Evolutionary conservation across 2,329 filamentous ascomycete genomes (phyloP).

Genomic region (Pseudophaeomoniella oleicola): DNA sequence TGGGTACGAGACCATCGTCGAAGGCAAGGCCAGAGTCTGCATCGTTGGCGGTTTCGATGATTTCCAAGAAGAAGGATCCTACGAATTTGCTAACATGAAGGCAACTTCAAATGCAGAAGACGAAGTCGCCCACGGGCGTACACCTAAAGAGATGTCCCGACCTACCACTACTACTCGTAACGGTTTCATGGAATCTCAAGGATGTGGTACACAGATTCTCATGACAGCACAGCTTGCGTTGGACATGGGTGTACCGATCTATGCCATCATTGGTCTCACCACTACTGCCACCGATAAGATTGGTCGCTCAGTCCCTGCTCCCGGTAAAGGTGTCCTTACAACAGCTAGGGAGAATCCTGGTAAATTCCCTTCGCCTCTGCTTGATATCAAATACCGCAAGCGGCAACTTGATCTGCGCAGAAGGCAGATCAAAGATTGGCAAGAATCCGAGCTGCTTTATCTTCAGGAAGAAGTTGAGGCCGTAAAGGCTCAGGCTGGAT

Average conservation of each 20-base stretch:
- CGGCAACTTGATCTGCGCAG: constrained; percentile 88
- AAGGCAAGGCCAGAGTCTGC: constrained; percentile 94
- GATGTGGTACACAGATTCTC: constrained; percentile 94
- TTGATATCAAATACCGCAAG: constrained; percentile 95
- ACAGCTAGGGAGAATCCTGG: constrained; percentile 80
- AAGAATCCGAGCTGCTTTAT: constrained; percentile 86
- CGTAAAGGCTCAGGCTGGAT: constrained; percentile 62
- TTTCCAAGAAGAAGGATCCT: constrained; percentile 97
- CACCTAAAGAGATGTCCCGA: constrained; percentile 92
- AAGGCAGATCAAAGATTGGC: constrained; percentile 91
- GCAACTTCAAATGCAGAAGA: constrained; percentile 96
- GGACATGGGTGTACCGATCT: constrained; percentile 97
- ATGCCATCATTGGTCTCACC: constrained; percentile 84
- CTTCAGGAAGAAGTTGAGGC: constrained; percentile 84
- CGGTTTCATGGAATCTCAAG: constrained; percentile 99
- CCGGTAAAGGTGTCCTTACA: constrained; percentile 91
- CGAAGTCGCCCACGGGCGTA: constrained; percentile 88
- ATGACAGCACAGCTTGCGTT: constrained; percentile 94
- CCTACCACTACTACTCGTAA: constrained; percentile 93
- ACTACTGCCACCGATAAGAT: constrained; percentile 98
- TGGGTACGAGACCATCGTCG: constrained; percentile 94
- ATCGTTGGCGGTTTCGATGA: constrained; percentile 98
- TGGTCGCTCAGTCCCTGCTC: constrained; percentile 88
- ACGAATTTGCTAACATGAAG: constrained; percentile 99
- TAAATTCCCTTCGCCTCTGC: constrained; percentile 86